Evolutionary conservation across 2,329 filamentous ascomycete species (phyloP).

Genomic region (Rhexocercosporidium sp.): DNA sequence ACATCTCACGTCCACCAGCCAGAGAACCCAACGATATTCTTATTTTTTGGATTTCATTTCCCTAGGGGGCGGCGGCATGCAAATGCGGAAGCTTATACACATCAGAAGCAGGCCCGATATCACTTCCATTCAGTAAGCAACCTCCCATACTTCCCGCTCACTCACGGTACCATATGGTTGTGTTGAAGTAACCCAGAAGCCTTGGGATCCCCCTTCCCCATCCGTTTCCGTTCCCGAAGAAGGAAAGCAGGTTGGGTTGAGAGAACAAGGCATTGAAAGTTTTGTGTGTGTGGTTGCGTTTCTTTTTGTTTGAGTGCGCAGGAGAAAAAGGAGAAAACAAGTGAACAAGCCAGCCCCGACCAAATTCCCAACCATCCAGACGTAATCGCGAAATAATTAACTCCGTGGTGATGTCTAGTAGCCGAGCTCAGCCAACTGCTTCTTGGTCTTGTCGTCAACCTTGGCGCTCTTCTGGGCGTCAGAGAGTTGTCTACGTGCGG

Average conservation of each 20-base stretch:
- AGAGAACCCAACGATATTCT: constrained; percentile 10
- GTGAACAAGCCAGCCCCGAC: constrained; percentile 31
- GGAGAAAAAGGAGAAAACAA: constrained; percentile 21
- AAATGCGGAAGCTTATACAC: constrained; percentile 42
- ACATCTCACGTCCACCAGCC: background rate
- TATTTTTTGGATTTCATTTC: constrained; percentile 41
- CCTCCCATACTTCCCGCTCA: constrained; percentile 35
- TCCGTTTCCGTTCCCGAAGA: background rate
- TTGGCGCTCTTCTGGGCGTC: constrained; percentile 92
- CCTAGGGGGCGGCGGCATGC: constrained; percentile 41
- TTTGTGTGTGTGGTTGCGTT: constrained; percentile 21
- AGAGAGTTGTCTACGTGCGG: constrained; percentile 84
- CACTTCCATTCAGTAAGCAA: constrained; percentile 37
- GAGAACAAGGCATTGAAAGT: constrained; percentile 43
- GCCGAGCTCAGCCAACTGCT: constrained; percentile 87
- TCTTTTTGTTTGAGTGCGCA: background rate
- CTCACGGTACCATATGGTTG: constrained; percentile 33
- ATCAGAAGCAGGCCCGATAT: constrained; percentile 34
- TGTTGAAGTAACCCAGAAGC: constrained; percentile 32
- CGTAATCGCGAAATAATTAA: constrained; percentile 35
- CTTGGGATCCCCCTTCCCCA: constrained; percentile 39
- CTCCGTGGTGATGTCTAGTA: constrained; percentile 67
- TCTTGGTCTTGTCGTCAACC: constrained; percentile 84
- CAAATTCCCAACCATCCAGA: constrained; percentile 31
- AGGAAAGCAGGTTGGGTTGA: constrained; percentile 28